A percentile compares a stretch with the other conserved stretches of the same genome.
These are phyloP conservation scores for Rhododendron ferrugineum DNA, from an alignment of 148 eudicot species.

Conservation along the genomic window DNA sequence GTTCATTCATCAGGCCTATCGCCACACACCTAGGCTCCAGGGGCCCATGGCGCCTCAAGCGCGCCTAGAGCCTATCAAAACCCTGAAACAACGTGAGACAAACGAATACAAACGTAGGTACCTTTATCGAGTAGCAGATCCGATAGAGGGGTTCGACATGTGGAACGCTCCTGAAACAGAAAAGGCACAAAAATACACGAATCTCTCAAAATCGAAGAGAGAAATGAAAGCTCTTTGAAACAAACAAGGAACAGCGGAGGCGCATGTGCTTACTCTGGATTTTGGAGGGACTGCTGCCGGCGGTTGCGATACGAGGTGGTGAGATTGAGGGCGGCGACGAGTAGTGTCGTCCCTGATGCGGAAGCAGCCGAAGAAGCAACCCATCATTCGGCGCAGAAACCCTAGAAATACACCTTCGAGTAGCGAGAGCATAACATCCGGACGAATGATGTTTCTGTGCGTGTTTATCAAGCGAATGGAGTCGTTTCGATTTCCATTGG, in stretches of 20 bases:
- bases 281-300: not conserved
- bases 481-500: not conserved
- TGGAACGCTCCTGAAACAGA: conserved; percentile 26
- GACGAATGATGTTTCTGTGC: not conserved
- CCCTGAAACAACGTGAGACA: not conserved
- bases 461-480: not conserved
- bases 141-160: conserved; percentile 28
- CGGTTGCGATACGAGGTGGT: conserved; percentile 1
- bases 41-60: too few relatives aligned
- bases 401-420: conserved; percentile 11
- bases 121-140: conserved; percentile 39
- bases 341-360: conserved; percentile 15
- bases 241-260: not conserved
- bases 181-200: not conserved
- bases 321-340: not conserved
- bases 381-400: conserved; percentile 37
- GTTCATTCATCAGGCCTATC: not conserved
- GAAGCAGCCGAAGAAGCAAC: conserved; percentile 47
- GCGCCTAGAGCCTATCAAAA: not conserved
- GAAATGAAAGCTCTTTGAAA: not conserved
- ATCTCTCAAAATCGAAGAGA: not conserved
- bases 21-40: not conserved
- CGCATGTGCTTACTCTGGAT: conserved; percentile 9
- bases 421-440: conserved; percentile 15
- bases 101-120: not conserved